Conservation (phyloP, 305 asterid species). For the Ilex paraguariensis region DNA sequence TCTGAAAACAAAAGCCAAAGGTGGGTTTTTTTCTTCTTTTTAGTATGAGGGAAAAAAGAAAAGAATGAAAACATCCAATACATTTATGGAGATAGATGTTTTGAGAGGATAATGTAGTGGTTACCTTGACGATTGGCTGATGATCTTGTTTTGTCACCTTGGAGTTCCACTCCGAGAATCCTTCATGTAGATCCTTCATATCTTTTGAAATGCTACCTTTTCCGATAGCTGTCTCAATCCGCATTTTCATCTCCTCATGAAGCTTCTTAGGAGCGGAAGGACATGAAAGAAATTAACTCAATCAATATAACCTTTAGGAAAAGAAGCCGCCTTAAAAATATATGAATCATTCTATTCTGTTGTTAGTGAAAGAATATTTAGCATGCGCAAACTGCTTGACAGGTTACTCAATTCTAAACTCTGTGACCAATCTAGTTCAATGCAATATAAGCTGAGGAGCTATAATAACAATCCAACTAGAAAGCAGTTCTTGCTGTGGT, state of each 20-base stretch:
- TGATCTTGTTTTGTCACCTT: slow-evolving; percentile 58
- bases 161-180: slow-evolving; percentile 61
- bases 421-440: too few species aligned
- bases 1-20: slow-evolving; percentile 22
- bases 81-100: not conserved
- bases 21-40: too few species aligned
- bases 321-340: not conserved
- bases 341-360: too few species aligned
- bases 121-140: slow-evolving; percentile 76
- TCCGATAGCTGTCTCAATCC: slow-evolving; percentile 36
- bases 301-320: not conserved
- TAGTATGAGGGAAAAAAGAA: not conserved
- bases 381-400: too few species aligned
- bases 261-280: slow-evolving; percentile 30
- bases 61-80: too few species aligned
- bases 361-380: too few species aligned
- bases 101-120: not conserved
- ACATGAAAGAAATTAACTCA: not conserved
- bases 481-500: too few species aligned
- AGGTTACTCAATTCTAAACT: too few species aligned
- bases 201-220: slow-evolving; percentile 34
- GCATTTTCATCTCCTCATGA: slow-evolving; percentile 50
- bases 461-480: too few species aligned
- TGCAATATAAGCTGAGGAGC: too few species aligned
- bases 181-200: slow-evolving; percentile 41